Evolutionary conservation across 257 asterid genomes (phyloP).

Genomic region (Cynanchum wilfordii): DNA sequence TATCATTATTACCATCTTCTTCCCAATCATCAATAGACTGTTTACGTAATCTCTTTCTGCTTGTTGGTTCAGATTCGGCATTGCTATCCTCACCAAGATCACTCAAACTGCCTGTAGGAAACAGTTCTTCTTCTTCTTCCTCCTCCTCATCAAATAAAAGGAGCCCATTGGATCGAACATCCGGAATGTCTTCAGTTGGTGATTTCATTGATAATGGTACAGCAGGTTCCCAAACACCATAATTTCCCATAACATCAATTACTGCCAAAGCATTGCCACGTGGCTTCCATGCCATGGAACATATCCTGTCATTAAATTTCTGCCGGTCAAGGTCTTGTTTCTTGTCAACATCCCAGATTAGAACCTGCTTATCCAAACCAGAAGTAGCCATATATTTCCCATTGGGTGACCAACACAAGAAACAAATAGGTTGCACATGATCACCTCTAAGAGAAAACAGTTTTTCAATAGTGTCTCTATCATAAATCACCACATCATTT

Average conservation of each 20-base stretch:
- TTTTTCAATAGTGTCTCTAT: constrained; percentile 95
- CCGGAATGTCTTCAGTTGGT: constrained; percentile 87
- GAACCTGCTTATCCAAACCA: constrained; percentile 75
- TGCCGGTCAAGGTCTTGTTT: constrained; percentile 91
- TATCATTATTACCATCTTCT: constrained; percentile 44
- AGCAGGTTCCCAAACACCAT: constrained; percentile 86
- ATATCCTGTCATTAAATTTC: constrained; percentile 64
- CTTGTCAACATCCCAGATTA: constrained; percentile 91
- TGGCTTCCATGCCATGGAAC: constrained; percentile 92
- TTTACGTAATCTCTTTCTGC: constrained; percentile 66
- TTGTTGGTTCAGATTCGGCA: constrained; percentile 55
- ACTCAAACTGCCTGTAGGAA: constrained; percentile 68
- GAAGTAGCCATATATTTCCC: constrained; percentile 97
- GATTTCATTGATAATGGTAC: constrained; percentile 91
- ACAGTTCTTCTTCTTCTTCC: constrained; percentile 49
- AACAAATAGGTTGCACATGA: constrained; percentile 76
- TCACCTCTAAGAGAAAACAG: constrained; percentile 81
- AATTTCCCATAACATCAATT: constrained; percentile 78
- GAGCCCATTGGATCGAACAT: constrained; percentile 55
- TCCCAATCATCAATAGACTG: constrained; percentile 57
- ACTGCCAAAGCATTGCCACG: constrained; percentile 88
- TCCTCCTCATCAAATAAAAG: constrained; percentile 58
- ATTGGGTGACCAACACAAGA: constrained; percentile 93
- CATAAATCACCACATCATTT: constrained; percentile 92
- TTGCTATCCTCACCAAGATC: constrained; percentile 69